Percentiles rank a stretch among this genome's conserved stretches.
These are phyloP conservation scores for Penicillium steckii DNA, from an alignment of 495 filamentous ascomycete genomes.

Conservation along the genomic window DNA sequence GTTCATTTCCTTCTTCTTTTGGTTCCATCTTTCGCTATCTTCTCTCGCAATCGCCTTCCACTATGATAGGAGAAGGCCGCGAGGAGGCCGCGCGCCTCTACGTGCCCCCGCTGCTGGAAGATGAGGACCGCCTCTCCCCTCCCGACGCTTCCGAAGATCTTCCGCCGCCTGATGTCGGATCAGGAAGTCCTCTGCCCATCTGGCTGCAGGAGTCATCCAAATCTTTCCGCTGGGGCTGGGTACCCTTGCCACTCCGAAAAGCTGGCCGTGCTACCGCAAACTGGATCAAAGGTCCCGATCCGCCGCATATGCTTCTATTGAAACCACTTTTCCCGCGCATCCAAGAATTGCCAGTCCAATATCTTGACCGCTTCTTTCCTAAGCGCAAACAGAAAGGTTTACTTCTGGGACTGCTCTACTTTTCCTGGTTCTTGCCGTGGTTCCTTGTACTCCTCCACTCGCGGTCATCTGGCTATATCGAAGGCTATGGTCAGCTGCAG, in stretches of 20 bases:
- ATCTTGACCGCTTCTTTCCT: conserved; percentile 64
- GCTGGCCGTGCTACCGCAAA: conserved; percentile 45
- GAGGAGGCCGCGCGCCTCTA: conserved; percentile 37
- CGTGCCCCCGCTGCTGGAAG: conserved; percentile 33
- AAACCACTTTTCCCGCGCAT: conserved; percentile 65
- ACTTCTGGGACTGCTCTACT: conserved; percentile 60
- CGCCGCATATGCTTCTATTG: conserved; percentile 62
- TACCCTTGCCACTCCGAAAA: conserved; percentile 49
- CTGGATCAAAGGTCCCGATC: conserved; percentile 73
- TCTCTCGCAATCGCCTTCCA: background rate
- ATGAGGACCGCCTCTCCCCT: conserved; percentile 39
- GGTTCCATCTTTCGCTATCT: conserved; percentile 4
- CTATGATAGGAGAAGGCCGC: conserved; percentile 37
- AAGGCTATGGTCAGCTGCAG: conserved; percentile 64
- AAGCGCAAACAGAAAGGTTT: conserved; percentile 56
- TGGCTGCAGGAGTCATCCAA: conserved; percentile 55
- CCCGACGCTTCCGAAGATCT: conserved; percentile 41
- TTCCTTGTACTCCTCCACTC: conserved; percentile 64
- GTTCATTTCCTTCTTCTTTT: conserved; percentile 9
- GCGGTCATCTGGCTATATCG: conserved; percentile 61
- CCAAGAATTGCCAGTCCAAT: conserved; percentile 65
- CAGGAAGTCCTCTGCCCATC: conserved; percentile 41
- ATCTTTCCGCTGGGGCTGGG: conserved; percentile 53
- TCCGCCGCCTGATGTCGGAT: conserved; percentile 37
- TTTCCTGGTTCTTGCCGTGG: conserved; percentile 73